Percentiles rank a stretch among this genome's conserved stretches.
Conservation (phyloP, 2,329 filamentous ascomycete species). For the Macrophomina tecta region DNA sequence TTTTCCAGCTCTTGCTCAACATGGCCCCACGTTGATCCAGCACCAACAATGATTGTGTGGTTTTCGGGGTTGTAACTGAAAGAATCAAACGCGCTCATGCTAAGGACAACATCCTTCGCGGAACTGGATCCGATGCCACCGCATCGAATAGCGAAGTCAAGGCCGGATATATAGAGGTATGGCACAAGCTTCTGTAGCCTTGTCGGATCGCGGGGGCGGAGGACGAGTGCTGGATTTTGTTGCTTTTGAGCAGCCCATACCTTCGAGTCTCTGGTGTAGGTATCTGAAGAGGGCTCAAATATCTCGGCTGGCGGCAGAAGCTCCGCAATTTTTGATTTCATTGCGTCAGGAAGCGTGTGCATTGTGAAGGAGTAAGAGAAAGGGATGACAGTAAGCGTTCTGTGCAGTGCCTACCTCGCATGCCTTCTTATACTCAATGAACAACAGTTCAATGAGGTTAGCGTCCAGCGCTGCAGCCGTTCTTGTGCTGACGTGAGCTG, state of each 20-base stretch:
- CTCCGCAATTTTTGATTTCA: constrained; percentile 28
- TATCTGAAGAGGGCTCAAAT: constrained; percentile 32
- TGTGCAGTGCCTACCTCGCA: no score
- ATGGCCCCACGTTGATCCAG: constrained; percentile 47
- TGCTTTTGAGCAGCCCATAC: constrained; percentile 46
- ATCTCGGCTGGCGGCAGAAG: constrained; percentile 34
- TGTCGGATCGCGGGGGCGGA: constrained; percentile 40
- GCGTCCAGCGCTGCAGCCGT: no score
- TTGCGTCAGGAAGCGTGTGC: background rate
- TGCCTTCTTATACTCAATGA: no score
- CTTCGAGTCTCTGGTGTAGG: constrained; percentile 34
- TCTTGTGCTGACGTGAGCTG: no score
- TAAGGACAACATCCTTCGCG: constrained; percentile 46
- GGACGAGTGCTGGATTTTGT: constrained; percentile 41
- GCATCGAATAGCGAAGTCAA: constrained; percentile 48
- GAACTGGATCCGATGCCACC: constrained; percentile 46
- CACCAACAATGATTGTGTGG: constrained; percentile 43
- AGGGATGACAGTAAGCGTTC: no score
- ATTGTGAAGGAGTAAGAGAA: background rate
- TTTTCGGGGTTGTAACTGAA: constrained; percentile 43
- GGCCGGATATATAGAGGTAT: constrained; percentile 39
- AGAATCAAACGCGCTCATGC: constrained; percentile 44
- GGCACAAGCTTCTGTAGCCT: constrained; percentile 41
- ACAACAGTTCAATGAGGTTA: no score
- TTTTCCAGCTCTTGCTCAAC: constrained; percentile 45